These are phyloP conservation scores for Ramaria rubella DNA, from an alignment of 768 basidiomycete species.

Conservation along the genomic window DNA sequence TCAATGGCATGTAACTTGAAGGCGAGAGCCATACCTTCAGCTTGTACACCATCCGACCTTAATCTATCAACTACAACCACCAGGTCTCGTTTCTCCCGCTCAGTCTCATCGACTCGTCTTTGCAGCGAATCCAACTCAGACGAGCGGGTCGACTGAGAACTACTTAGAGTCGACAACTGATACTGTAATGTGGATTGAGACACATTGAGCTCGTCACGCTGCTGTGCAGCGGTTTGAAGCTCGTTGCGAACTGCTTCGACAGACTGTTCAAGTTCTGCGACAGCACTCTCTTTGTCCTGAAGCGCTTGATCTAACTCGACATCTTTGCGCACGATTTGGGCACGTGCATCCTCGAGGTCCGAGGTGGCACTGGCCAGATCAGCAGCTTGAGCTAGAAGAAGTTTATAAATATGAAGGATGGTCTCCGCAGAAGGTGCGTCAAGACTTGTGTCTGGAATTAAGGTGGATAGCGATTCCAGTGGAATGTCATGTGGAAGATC, in stretches of 20 bases:
- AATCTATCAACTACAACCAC: constrained; percentile 76
- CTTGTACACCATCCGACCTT: constrained; percentile 66
- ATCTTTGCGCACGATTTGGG: constrained; percentile 64
- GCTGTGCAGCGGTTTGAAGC: constrained; percentile 46
- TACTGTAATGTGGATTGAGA: constrained; percentile 44
- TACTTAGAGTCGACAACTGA: constrained; percentile 51
- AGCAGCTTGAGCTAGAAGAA: constrained; percentile 48
- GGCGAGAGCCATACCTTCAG: constrained; percentile 56
- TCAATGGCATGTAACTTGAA: constrained; percentile 10
- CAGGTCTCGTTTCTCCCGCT: constrained; percentile 88
- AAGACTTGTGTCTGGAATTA: constrained; percentile 58
- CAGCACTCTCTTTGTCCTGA: constrained; percentile 63
- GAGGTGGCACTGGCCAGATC: constrained; percentile 50
- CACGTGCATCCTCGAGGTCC: constrained; percentile 65
- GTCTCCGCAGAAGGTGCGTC: constrained; percentile 51
- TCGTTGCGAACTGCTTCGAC: constrained; percentile 51
- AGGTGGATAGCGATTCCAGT: constrained; percentile 46
- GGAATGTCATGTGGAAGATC: constrained; percentile 56
- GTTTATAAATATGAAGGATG: constrained; percentile 55
- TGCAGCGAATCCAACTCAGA: constrained; percentile 53
- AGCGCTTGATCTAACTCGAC: constrained; percentile 80
- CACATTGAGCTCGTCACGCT: constrained; percentile 58
- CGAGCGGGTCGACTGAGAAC: constrained; percentile 55
- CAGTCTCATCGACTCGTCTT: constrained; percentile 62
- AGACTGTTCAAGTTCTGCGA: constrained; percentile 49